Conservation (phyloP, 768 basidiomycete species). For the Hygrophorus russula region DNA sequence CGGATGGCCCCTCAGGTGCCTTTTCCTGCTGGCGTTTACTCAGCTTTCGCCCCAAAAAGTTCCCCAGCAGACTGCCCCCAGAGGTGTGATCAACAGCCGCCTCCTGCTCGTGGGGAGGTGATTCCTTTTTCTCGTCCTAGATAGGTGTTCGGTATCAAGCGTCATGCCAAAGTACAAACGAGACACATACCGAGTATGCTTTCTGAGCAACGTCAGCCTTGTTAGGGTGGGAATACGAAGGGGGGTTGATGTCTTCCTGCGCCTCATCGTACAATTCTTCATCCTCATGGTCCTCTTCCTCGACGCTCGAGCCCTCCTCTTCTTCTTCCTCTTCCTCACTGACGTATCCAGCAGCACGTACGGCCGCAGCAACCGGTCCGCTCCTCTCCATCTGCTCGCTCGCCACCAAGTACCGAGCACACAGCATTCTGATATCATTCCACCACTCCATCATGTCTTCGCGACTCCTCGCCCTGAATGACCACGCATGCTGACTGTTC, state of each 20-base stretch:
- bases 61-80: conserved; percentile 11
- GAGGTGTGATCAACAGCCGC: conserved; percentile 6
- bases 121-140: conserved; percentile 27
- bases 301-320: conserved; percentile 53
- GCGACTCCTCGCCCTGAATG: conserved; percentile 77
- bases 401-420: conserved; percentile 87
- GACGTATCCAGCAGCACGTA: conserved; percentile 79
- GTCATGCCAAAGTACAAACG: background rate
- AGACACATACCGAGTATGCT: conserved; percentile 44
- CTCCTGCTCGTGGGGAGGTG: conserved; percentile 15
- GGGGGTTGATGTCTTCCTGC: conserved; percentile 41
- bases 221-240: conserved; percentile 45
- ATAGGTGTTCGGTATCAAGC: background rate
- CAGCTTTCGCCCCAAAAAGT: conserved; percentile 24
- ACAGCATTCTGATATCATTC: conserved; percentile 94
- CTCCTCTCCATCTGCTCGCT: conserved; percentile 88
- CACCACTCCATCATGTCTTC: conserved; percentile 99
- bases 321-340: conserved; percentile 62
- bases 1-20: conserved; percentile 48
- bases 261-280: conserved; percentile 19
- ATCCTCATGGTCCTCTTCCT: conserved; percentile 47
- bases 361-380: conserved; percentile 88
- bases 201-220: conserved; percentile 36
- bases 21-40: conserved; percentile 64
- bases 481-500: conserved; percentile 58